Conservation (phyloP, 345 rosid genomes). For the Turnera subulata region DNA sequence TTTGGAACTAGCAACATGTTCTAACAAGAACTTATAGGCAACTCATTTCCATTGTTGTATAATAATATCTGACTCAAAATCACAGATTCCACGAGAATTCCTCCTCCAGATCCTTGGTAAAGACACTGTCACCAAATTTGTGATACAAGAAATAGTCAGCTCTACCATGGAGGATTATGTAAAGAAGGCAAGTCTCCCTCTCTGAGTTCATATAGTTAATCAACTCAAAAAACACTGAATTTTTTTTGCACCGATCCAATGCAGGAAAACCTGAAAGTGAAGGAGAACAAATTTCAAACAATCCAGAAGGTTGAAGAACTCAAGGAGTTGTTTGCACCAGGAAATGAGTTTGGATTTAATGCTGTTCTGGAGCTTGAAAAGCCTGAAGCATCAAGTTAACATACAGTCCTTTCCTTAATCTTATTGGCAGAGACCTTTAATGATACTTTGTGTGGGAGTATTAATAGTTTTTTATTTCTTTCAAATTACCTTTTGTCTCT, state of each 20-base stretch:
- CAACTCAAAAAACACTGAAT: neutral
- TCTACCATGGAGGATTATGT: constrained; percentile 56
- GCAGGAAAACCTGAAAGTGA: constrained; percentile 51
- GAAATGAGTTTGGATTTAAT: constrained; percentile 50
- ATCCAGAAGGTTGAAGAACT: constrained; percentile 49
- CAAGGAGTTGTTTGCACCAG: constrained; percentile 43
- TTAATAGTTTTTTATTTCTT: too few species aligned
- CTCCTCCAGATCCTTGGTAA: constrained; percentile 50
- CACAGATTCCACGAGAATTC: constrained; percentile 49
- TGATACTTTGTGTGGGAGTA: too few species aligned
- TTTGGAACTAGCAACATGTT: neutral
- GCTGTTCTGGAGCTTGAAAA: constrained; percentile 46
- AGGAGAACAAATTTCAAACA: constrained; percentile 54
- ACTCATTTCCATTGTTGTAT: neutral
- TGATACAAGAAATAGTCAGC: constrained; percentile 55
- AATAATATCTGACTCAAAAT: neutral
- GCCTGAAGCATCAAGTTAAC: too few species aligned
- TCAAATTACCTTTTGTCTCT: too few species aligned
- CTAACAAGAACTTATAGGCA: neutral
- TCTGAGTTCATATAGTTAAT: neutral
- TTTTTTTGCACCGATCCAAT: constrained; percentile 1
- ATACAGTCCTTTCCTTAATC: too few species aligned
- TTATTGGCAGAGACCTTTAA: too few species aligned
- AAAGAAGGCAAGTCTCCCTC: constrained; percentile 36
- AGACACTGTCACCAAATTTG: constrained; percentile 56